These are phyloP conservation scores for Rhizopus delemar DNA, from an alignment of 371 early-diverging fungal species.

Conservation along the genomic window DNA sequence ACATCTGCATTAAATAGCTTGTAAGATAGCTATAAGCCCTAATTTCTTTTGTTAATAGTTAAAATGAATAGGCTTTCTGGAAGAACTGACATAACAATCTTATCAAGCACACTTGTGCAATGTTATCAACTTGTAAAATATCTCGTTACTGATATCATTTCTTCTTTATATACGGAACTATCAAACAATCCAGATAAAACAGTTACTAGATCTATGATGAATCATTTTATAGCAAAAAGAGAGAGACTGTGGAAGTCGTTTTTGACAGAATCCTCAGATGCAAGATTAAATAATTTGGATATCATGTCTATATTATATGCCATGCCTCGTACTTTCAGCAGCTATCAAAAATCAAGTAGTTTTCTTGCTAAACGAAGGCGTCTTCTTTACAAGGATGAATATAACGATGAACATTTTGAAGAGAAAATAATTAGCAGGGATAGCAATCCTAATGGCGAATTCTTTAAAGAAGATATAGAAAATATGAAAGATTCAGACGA, in stretches of 20 bases:
- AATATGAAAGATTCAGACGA: not conserved
- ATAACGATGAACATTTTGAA: not conserved
- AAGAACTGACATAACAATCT: slow-evolving; percentile 13
- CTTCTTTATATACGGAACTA: slow-evolving; percentile 12
- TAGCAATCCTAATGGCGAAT: too few species aligned
- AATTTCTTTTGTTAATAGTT: not conserved
- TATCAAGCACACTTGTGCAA: slow-evolving; percentile 15
- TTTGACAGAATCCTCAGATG: not conserved
- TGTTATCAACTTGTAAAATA: slow-evolving; percentile 7
- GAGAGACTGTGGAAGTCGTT: not conserved
- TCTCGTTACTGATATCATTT: slow-evolving; percentile 16
- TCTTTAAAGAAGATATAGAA: too few species aligned
- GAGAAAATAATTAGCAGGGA: not conserved
- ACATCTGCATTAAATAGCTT: slow-evolving; percentile 13
- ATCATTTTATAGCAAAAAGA: slow-evolving; percentile 12
- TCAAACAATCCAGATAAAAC: slow-evolving; percentile 4
- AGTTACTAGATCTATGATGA: slow-evolving; percentile 8
- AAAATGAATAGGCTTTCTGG: slow-evolving; percentile 5
- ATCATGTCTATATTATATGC: slow-evolving; percentile 3
- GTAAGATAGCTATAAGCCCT: slow-evolving; percentile 7
- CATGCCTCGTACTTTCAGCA: too few species aligned
- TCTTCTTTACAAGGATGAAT: not conserved
- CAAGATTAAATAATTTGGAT: slow-evolving; percentile 10
- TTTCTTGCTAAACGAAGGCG: slow-evolving; percentile 12
- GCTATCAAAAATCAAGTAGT: slow-evolving; percentile 3